Base-by-base conservation (phyloP, 257 asterid species). In the Marsdenia floribunda region DNA sequence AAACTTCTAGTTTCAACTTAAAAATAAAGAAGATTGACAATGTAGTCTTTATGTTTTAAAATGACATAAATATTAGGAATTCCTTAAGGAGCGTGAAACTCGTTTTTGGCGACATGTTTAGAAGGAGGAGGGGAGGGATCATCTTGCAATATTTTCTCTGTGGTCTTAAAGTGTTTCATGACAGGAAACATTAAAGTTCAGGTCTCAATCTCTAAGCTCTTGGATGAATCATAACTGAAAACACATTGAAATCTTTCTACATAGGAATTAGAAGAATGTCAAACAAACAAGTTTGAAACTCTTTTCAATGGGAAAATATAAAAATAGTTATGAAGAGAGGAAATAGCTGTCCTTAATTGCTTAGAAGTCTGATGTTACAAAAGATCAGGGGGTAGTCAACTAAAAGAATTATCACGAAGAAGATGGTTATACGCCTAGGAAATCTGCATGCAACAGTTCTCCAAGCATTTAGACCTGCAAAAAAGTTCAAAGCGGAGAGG, bases 151-250 rank as follows among this genome's bases (percentile, higher is more conserved):
- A 14, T 42, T 49, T 52, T 67, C 10, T 44, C 19, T 65, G 37
- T 40, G 16, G 37, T 74, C 71, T 29, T 46, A 3, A 47, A 47
- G 64, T 74, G 61, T 67, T 74, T 74, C 66, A 44, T 63, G 29
- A 10, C 29, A 21, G 8, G 71, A 33, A 63, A 13, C 15, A 0
- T 21, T 24, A 18, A 21, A 11, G 33, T 73, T 42, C 33, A 63
- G 71, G 52, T 33, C 35, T n/a, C 35, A 61, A 44, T 16, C 5
- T 47, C 18, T 7, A 61, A n/a, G 24, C 29, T 44, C 19, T 15
- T 70, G 46, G 40, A 29, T 70, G 37, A 42, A 68, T 29, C 44
- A n/a, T 44, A 55, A 44, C 38, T 40, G 47, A 42, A 29, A 68
- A 33, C 33, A 42, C 29, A 11, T 38, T 68, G 19, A 68, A 2